phyloP scores from a whole-genome alignment of 176 grass and related monocot species.

The Musa acuminata region DNA sequence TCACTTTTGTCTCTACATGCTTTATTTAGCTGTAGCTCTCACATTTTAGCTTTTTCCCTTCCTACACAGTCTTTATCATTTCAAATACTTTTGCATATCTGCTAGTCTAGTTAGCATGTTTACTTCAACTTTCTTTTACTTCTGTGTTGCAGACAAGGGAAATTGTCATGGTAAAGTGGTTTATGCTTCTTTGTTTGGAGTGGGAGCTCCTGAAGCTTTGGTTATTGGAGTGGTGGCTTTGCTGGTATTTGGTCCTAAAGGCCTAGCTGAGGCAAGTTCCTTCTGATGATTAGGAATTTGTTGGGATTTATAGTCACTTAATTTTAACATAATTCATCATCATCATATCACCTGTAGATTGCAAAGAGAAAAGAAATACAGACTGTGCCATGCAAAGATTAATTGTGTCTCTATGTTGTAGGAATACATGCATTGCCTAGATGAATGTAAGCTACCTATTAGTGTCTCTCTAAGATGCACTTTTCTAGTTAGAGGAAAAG shows the following conservation, averaged over 20 bases:
- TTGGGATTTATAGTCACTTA: too few relatives aligned
- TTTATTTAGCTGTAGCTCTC: neutral
- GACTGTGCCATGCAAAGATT: too few relatives aligned
- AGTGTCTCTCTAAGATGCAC: too few relatives aligned
- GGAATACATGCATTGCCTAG: too few relatives aligned
- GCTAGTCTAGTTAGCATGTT: neutral
- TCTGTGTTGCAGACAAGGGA: slow-evolving; percentile 33
- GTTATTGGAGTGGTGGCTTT: slow-evolving; percentile 95
- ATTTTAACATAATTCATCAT: too few relatives aligned
- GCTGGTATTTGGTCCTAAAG: slow-evolving; percentile 92
- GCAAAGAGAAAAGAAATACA: too few relatives aligned
- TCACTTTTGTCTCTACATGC: too few relatives aligned
- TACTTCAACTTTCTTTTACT: neutral
- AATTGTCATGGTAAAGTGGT: slow-evolving; percentile 29
- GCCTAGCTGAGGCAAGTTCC: slow-evolving; percentile 74
- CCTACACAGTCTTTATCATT: neutral
- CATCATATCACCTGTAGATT: too few relatives aligned
- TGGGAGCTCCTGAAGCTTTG: slow-evolving; percentile 83
- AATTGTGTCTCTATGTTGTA: too few relatives aligned
- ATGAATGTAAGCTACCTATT: too few relatives aligned
- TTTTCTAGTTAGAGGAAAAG: too few relatives aligned
- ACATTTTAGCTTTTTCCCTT: neutral
- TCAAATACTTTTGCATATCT: neutral
- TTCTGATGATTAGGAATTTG: too few relatives aligned
- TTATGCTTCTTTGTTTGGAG: slow-evolving; percentile 88